Evolutionary conservation across 805 yeast species (phyloP).

Genomic region (Candida chauliodis): DNA sequence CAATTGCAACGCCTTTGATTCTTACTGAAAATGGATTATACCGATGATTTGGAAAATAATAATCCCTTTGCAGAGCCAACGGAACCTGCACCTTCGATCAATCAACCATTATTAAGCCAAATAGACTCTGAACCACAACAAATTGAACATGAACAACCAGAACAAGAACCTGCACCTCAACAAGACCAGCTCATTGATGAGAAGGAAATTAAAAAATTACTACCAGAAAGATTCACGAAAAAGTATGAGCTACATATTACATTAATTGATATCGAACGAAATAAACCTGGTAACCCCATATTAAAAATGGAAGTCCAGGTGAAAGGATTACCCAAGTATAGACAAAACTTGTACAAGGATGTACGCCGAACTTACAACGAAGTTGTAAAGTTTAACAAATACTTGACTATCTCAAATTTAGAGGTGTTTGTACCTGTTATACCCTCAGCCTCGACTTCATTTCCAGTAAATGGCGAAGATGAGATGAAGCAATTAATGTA

Average conservation of each 20-base stretch:
- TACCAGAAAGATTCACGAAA: constrained; percentile 50
- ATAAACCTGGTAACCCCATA: constrained; percentile 74
- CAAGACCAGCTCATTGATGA: constrained; percentile 12
- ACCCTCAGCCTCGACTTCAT: constrained; percentile 71
- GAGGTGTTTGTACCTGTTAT: constrained; percentile 92
- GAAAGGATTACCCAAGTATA: constrained; percentile 65
- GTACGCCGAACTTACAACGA: constrained; percentile 81
- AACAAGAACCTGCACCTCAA: background rate
- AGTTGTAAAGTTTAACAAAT: constrained; percentile 69
- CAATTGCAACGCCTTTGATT: too few species aligned
- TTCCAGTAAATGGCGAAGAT: constrained; percentile 82
- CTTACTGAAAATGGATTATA: constrained; percentile 14
- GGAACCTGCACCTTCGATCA: constrained; percentile 4
- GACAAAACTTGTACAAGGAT: constrained; percentile 67
- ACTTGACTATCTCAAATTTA: constrained; percentile 74
- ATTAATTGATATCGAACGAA: constrained; percentile 68
- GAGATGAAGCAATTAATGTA: constrained; percentile 55
- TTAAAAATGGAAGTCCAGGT: constrained; percentile 58
- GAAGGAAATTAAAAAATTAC: constrained; percentile 39
- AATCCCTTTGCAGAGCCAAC: constrained; percentile 38
- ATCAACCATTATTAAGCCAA: background rate
- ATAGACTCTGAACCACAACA: constrained; percentile 14
- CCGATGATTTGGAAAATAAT: constrained; percentile 43
- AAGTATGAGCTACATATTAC: constrained; percentile 46
- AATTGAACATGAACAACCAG: constrained; percentile 4